A percentile compares a stretch with the other conserved stretches of the same genome.
Evolutionary conservation across 169 alveolate genomes (phyloP).

Genomic region (Eimeria praecox): DNA sequence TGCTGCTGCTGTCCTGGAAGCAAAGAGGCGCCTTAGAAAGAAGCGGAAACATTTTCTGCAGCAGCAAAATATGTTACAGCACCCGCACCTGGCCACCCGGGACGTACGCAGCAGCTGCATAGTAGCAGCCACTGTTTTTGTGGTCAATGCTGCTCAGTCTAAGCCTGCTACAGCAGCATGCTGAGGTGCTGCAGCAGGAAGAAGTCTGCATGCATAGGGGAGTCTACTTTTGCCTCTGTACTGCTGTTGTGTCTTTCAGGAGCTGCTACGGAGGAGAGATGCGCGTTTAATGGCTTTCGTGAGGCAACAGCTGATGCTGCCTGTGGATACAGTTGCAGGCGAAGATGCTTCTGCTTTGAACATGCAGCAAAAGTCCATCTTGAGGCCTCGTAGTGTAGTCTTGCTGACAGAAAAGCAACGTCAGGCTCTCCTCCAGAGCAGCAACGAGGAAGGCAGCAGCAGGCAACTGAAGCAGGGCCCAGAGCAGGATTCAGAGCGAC

Average conservation of each 20-base stretch:
- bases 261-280: constrained; percentile 33
- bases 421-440: not conserved
- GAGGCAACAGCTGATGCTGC: constrained; percentile 65
- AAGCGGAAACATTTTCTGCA: not conserved
- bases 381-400: not conserved
- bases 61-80: constrained; percentile 50
- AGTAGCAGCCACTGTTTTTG: constrained; percentile 19
- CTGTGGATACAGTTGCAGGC: not conserved
- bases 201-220: not conserved
- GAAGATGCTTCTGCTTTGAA: not conserved
- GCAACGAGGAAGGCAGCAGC: not conserved
- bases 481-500: constrained; percentile 9
- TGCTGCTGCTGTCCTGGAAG: constrained; percentile 44
- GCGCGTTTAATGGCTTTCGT: constrained; percentile 47
- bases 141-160: constrained; percentile 16
- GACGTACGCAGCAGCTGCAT: constrained; percentile 58
- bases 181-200: not conserved
- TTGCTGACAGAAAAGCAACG: constrained; percentile 25
- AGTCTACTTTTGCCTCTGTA: not conserved
- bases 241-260: constrained; percentile 31
- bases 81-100: constrained; percentile 49
- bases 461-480: not conserved
- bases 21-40: constrained; percentile 56
- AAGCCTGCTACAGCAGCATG: not conserved
- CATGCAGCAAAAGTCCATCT: not conserved